Base-by-base conservation (phyloP, 179 eudicot species). In the Beta macrorhiza region DNA sequence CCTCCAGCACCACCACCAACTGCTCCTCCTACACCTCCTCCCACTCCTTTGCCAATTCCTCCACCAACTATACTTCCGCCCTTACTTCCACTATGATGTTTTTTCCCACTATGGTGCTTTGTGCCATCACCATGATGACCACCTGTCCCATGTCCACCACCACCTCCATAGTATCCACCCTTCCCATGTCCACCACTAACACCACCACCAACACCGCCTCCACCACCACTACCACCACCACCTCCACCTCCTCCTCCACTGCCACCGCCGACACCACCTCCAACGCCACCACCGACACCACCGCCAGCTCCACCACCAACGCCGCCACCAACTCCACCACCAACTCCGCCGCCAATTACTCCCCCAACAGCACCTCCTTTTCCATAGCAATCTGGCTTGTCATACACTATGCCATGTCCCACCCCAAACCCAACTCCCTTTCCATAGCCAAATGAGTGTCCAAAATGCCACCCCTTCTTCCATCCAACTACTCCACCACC, bases 401-500 rank as follows among this genome's bases (percentile, higher is more conserved):
- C 51, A 52, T 61, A 15, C 5, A 75, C 79, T 67, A 75, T 9
- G 3, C 80, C 84, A 59, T 56, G 7, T 12, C 77, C 77, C 42
- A 70, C 12, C 4, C 81, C 84, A 78, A 62, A 32, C 22, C 84
- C 84, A 16, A 42, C 52, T 49, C 84, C 84, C 20, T 77, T 77
- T 0, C 84, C 84, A 72, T 71, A 61, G 57, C 84, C 84, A 58
- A 68, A 49, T 5, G 52, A 49, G 10, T 49, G 52, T 37, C 42
- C 42, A 37, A 37, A 70, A 17, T 74, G 73, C 84, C 84, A 82
- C 67, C 78, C 78, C 32, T 82, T 82, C 20, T 82, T 76, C 84
- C 84, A 82, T 16, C 80, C 80, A 49, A 75, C 70, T 12, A 65
- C 70, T 14, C 70, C 70, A 25, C 72, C 72, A 44, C 72, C 72